Evolutionary conservation across 805 yeast species (phyloP).

Genomic region (Myxozyma neglecta): DNA sequence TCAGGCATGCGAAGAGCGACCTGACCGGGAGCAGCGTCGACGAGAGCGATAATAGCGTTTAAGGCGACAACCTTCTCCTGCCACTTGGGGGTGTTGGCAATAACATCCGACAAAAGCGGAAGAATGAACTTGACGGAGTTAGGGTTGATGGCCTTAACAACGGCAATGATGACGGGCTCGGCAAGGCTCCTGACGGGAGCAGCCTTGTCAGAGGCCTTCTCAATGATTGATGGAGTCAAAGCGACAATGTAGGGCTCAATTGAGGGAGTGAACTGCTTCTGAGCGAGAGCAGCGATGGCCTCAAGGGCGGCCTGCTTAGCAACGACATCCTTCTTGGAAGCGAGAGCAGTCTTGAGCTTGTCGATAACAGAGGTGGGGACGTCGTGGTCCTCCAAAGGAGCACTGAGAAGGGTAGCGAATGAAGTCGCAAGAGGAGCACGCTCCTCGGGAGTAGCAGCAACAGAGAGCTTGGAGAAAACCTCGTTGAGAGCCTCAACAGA

Average conservation of each 20-base stretch:
- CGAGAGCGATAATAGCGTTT: slow-evolving; percentile 80
- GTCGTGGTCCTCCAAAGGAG: slow-evolving; percentile 97
- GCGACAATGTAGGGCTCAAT: slow-evolving; percentile 94
- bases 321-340: slow-evolving; percentile 70
- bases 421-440: slow-evolving; percentile 83
- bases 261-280: slow-evolving; percentile 73
- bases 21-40: slow-evolving; percentile 92
- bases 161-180: slow-evolving; percentile 68
- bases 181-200: slow-evolving; percentile 73
- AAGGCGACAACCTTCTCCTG: slow-evolving; percentile 93
- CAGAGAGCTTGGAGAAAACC: slow-evolving; percentile 87
- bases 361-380: slow-evolving; percentile 86
- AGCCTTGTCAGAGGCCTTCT: slow-evolving; percentile 89
- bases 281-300: slow-evolving; percentile 83
- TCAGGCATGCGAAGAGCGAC: slow-evolving; percentile 99
- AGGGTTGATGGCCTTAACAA: slow-evolving; percentile 85
- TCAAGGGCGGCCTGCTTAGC: slow-evolving; percentile 75
- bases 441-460: slow-evolving; percentile 75
- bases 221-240: slow-evolving; percentile 67
- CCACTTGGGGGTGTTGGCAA: slow-evolving; percentile 80
- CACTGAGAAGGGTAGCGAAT: slow-evolving; percentile 90
- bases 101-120: slow-evolving; percentile 71
- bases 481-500: slow-evolving; percentile 76
- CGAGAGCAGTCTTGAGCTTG: slow-evolving; percentile 71
- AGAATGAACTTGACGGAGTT: slow-evolving; percentile 85